A percentile compares a stretch with the other conserved stretches of the same genome.
These are phyloP conservation scores for Penicillium sp. DNA, from an alignment of 2,329 filamentous ascomycete species.

Conservation along the genomic window DNA sequence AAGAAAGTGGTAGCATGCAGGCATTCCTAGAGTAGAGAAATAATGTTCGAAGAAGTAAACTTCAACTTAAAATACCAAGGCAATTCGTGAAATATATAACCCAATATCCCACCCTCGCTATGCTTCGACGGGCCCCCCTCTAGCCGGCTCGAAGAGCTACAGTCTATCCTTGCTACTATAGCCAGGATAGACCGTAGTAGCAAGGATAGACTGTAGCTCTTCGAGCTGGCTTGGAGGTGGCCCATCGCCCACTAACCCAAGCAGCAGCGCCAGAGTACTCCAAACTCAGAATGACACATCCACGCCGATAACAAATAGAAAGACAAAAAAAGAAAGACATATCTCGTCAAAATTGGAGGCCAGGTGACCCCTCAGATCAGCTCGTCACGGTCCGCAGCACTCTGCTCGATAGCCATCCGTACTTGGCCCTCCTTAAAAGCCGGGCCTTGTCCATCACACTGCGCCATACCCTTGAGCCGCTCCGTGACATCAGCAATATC, in stretches of 20 bases:
- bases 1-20: background rate
- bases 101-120: background rate
- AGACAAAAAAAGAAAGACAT: slow-evolving; percentile 3
- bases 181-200: no score
- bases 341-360: slow-evolving; percentile 4
- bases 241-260: background rate
- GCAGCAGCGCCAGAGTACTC: slow-evolving; percentile 9
- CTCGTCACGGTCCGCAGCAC: slow-evolving; percentile 74
- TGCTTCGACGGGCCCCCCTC: no score
- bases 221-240: no score
- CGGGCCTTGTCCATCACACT: slow-evolving; percentile 81
- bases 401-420: slow-evolving; percentile 68
- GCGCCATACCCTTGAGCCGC: slow-evolving; percentile 66
- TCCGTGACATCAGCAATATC: slow-evolving; percentile 80
- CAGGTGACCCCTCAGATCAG: slow-evolving; percentile 52
- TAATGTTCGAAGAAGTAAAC: background rate
- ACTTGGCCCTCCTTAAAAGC: slow-evolving; percentile 79
- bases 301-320: background rate
- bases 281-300: background rate
- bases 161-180: no score
- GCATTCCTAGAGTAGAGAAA: background rate
- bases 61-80: background rate
- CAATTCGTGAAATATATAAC: background rate
- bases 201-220: no score
- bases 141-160: no score